Evolutionary conservation across 1,139 yeast species (phyloP).

Genomic region (Debaryomycetaceae sp.): DNA sequence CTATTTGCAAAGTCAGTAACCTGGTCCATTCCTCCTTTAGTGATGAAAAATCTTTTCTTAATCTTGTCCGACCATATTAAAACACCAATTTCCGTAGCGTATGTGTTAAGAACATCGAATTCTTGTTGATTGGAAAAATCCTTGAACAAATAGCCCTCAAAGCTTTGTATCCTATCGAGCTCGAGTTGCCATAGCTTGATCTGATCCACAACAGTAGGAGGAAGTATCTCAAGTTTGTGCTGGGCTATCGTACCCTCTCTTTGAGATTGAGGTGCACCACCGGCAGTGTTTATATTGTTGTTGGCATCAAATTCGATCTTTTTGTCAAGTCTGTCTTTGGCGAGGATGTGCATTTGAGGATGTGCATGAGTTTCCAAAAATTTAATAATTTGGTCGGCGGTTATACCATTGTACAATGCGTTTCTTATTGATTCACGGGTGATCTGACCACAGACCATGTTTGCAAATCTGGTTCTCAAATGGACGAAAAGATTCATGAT

Average conservation of each 20-base stretch:
- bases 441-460: slow-evolving; percentile 90
- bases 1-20: slow-evolving; percentile 84
- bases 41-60: slow-evolving; percentile 74
- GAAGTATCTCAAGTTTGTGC: slow-evolving; percentile 62
- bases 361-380: slow-evolving; percentile 92
- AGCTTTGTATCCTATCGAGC: slow-evolving; percentile 84
- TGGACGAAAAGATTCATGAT: slow-evolving; percentile 85
- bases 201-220: slow-evolving; percentile 96
- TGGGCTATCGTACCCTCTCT: slow-evolving; percentile 25
- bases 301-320: slow-evolving; percentile 64
- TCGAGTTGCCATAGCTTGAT: slow-evolving; percentile 95
- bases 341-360: slow-evolving; percentile 77
- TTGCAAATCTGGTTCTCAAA: slow-evolving; percentile 77
- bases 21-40: slow-evolving; percentile 83
- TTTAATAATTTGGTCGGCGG: slow-evolving; percentile 90
- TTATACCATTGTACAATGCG: slow-evolving; percentile 84
- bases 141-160: slow-evolving; percentile 82
- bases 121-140: slow-evolving; percentile 80
- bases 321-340: slow-evolving; percentile 64
- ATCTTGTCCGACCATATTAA: slow-evolving; percentile 75
- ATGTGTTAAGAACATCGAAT: slow-evolving; percentile 65
- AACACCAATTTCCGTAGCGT: slow-evolving; percentile 90
- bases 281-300: slow-evolving; percentile 51
- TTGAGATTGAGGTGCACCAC: slow-evolving; percentile 38
- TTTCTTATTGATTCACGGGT: slow-evolving; percentile 87